Evolutionary conservation across 2,329 filamentous ascomycete species (phyloP).

Genomic region (Verticillium isaacii): DNA sequence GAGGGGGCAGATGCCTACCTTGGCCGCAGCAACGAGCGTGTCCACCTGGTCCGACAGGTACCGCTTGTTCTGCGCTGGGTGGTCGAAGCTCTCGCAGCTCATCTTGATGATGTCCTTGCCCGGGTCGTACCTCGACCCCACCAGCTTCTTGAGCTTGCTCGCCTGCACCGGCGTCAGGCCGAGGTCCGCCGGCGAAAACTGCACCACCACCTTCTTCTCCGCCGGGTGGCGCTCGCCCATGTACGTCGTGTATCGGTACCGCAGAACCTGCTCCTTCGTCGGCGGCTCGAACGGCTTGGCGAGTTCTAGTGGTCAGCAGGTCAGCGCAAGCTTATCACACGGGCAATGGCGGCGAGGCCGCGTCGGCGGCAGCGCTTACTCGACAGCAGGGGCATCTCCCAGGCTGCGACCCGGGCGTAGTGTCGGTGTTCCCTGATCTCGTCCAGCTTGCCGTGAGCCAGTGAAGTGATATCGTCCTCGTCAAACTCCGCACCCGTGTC

Average conservation of each 20-base stretch:
- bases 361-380: slow-evolving; percentile 52
- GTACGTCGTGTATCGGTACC: slow-evolving; percentile 96
- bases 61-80: slow-evolving; percentile 95
- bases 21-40: slow-evolving; percentile 68
- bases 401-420: slow-evolving; percentile 81
- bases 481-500: slow-evolving; percentile 58
- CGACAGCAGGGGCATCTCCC: slow-evolving; percentile 90
- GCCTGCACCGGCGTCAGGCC: slow-evolving; percentile 63
- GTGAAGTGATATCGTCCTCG: slow-evolving; percentile 77
- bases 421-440: slow-evolving; percentile 83
- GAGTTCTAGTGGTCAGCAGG: slow-evolving; percentile 52
- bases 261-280: slow-evolving; percentile 62
- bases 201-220: slow-evolving; percentile 87
- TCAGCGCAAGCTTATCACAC: neutral
- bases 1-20: slow-evolving; percentile 34
- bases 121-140: slow-evolving; percentile 83
- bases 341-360: neutral
- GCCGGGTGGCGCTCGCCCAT: slow-evolving; percentile 92
- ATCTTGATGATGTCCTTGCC: slow-evolving; percentile 78
- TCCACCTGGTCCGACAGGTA: slow-evolving; percentile 78
- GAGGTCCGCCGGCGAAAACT: slow-evolving; percentile 75
- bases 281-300: slow-evolving; percentile 77
- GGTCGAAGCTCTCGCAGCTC: slow-evolving; percentile 82
- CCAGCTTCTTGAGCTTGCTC: slow-evolving; percentile 81
- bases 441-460: slow-evolving; percentile 83